Evolutionary conservation across 2,329 filamentous ascomycete genomes (phyloP).

Genomic region (Aspergillus awamori): DNA sequence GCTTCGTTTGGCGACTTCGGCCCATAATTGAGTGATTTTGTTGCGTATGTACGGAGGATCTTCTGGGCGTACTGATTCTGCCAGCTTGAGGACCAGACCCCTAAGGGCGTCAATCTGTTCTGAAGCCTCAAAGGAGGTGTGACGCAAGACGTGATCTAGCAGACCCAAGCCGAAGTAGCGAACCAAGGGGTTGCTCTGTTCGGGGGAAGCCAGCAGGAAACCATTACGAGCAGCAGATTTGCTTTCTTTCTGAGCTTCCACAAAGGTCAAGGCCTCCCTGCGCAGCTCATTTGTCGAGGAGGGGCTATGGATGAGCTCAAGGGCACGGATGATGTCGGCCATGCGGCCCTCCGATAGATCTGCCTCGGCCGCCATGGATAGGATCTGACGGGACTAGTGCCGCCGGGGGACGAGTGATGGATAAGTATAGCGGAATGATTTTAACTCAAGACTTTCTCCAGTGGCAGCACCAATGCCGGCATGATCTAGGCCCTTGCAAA

Average conservation of each 20-base stretch:
- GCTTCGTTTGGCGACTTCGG: slow-evolving; percentile 86
- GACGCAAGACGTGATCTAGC: slow-evolving; percentile 85
- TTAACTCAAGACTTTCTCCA: slow-evolving; percentile 12
- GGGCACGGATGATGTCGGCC: slow-evolving; percentile 72
- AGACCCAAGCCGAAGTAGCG: slow-evolving; percentile 93
- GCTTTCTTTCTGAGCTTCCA: slow-evolving; percentile 81
- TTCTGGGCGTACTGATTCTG: slow-evolving; percentile 67
- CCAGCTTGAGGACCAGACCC: slow-evolving; percentile 77
- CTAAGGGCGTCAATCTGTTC: slow-evolving; percentile 71
- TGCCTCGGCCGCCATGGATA: slow-evolving; percentile 38
- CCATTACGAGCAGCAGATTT: slow-evolving; percentile 81
- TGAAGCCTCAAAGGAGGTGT: slow-evolving; percentile 72
- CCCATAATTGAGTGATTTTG: slow-evolving; percentile 93
- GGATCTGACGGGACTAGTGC: background rate
- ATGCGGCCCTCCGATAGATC: slow-evolving; percentile 42
- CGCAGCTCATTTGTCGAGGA: slow-evolving; percentile 79
- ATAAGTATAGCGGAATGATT: slow-evolving; percentile 5
- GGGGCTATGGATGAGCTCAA: slow-evolving; percentile 84
- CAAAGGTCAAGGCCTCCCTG: slow-evolving; percentile 78
- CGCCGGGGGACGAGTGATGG: background rate
- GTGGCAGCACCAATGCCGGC: slow-evolving; percentile 17
- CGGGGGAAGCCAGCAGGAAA: slow-evolving; percentile 77
- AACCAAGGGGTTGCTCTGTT: slow-evolving; percentile 74
- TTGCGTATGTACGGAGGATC: slow-evolving; percentile 86
- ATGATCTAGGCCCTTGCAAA: slow-evolving; percentile 18